A percentile compares a stretch with the other conserved stretches of the same genome.
These are phyloP conservation scores for Pulveroboletus sp. DNA, from an alignment of 768 basidiomycete genomes.

Conservation along the genomic window DNA sequence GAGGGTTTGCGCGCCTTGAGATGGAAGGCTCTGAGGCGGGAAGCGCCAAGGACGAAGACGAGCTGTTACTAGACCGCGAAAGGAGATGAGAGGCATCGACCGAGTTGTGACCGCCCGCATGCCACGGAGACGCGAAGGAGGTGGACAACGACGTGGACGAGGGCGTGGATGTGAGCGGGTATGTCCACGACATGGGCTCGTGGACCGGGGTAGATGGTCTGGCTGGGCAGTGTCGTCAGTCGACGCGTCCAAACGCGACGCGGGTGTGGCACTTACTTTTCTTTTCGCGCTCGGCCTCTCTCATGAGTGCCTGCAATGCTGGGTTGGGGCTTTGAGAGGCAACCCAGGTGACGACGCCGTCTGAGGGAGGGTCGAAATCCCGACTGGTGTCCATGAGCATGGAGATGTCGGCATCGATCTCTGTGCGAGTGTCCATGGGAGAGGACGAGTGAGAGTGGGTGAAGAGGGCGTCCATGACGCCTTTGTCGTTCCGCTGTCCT, in stretches of 20 bases:
- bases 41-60: constrained; percentile 1
- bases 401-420: constrained; percentile 1
- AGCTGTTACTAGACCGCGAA: constrained; percentile 2
- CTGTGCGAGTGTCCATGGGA: not conserved
- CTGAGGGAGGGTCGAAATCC: constrained; percentile 4
- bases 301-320: constrained; percentile 21
- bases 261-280: constrained; percentile 11
- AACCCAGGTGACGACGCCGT: constrained; percentile 22
- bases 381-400: constrained; percentile 13
- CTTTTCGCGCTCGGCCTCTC: constrained; percentile 25
- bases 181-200: constrained; percentile 14
- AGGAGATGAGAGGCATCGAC: constrained; percentile 4
- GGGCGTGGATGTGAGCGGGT: constrained; percentile 9
- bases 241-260: not conserved
- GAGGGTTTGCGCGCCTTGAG: constrained; percentile 7
- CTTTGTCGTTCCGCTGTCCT: not conserved
- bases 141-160: constrained; percentile 1
- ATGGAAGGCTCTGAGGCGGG: constrained; percentile 2
- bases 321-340: constrained; percentile 24
- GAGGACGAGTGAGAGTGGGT: not conserved
- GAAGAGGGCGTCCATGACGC: not conserved
- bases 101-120: constrained; percentile 1
- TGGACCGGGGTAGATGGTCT: constrained; percentile 13
- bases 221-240: constrained; percentile 7
- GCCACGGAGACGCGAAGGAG: constrained; percentile 8